Base-by-base conservation (phyloP, 2,329 filamentous ascomycete species). In the Plectosphaerella sp. region DNA sequence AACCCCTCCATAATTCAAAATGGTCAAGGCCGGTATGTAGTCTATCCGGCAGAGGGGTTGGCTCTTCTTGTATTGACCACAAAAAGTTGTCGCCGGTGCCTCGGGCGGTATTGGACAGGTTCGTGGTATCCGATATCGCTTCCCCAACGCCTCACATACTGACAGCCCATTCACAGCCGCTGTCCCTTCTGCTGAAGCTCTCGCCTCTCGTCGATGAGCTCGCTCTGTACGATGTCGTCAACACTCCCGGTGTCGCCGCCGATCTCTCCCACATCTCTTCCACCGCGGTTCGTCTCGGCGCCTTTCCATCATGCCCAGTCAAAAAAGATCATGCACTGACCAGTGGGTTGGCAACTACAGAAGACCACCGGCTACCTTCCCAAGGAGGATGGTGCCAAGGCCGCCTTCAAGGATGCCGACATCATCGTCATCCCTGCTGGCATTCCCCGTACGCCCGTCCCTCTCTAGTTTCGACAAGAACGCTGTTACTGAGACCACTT, bases 101-200 rank as follows among this genome's bases (percentile, higher is more conserved):
- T 87, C 93, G 73, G 94, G 94, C 77, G 94, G 94, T 79, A 99
- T 99, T 85, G 94, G 93, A 74, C 93, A 97, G 86, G 92, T 95
- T 71, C 65, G 77, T 69, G 41, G 46, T 50, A 39, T 18, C 42
- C 42, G 28, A 22, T 35, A 36, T n/a, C 49, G 45, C 28, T 35
- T 45, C 25, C 45, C 51, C 33, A 45, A 41, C 43, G 37, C 45
- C 48, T 45, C 47, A 50, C 46, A 18, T 25, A 16, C 52, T 51
- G 18, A 36, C 43, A 18, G 24, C 28, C 36, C 24, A 15, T 18
- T 15, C 50, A 24, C 52, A 97, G 92, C 94, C 94, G 62, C 83
- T 99, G 66, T 99, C 94, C 60, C 89, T 99, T 62, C 88, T 99
- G 64, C 83, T 97, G 71, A 99, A 99, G 84, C 84, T 88, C 61